Evolutionary conservation across 2,329 filamentous ascomycete genomes (phyloP), one percentile per base, ranked within the genome.

Genomic region (Alternaria brassicicola): DNA sequence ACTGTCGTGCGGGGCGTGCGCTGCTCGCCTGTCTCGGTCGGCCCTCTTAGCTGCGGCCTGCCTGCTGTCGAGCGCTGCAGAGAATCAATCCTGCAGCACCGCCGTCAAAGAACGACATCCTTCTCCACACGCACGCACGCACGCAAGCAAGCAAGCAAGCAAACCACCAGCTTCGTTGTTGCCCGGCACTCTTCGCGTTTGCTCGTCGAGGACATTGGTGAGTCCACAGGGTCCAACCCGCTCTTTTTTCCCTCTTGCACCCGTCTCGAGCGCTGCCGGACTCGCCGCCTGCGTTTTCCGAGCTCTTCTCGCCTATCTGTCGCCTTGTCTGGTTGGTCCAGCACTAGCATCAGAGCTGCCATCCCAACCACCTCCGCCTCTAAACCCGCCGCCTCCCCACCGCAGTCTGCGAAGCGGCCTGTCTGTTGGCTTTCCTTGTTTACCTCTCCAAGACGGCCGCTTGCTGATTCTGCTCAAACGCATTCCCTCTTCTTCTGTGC

Each of bases 291-390:
- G 69, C 64, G 62, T 72, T 69, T 74, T 72, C 75, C 72, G 33
- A 36, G 72, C 64, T 61, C 68, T 53, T 53, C 70, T 77, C 76
- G 76, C 73, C 73, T 78, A 76, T 77, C 72, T 63, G 39, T 65
- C 57, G 59, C 61, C 62, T 48, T 60, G 65, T 68, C 64, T 71
- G 72, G 70, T 74, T 71, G 72, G 72, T 67, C 71, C 69, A 67
- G 67, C 71, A 66, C 75, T 77, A 77, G 76, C 72, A 69, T 65
- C 64, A 68, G 43, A 66, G 63, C 63, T 66, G 68, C 66, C 71
- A 75, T 78, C 76, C 76, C 76, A 78, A 78, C 76, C 76, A 76
- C 76, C 75, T 75, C 72, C 72, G 71, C 75, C 69, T 73, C 72
- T 72, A 75, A 70, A 72, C 74, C 43, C 69, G 71, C 70, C 71